phyloP scores from a whole-genome alignment of 1,284 basidiomycete genomes.

The Rhodotorula sp. region DNA sequence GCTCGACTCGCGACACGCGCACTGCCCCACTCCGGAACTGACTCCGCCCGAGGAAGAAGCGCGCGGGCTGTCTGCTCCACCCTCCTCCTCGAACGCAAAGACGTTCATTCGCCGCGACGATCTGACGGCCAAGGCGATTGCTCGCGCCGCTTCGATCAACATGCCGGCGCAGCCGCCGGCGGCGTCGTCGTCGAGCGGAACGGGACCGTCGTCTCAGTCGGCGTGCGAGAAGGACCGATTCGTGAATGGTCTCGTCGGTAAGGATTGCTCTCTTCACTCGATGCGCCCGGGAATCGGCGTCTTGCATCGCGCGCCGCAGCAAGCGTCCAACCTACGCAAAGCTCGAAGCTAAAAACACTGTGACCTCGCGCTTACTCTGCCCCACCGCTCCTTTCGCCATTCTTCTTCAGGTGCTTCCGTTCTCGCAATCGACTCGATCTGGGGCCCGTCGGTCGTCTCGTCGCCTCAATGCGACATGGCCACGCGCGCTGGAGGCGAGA shows the following conservation, averaged over 20 bases:
- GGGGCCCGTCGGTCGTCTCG: slow-evolving; percentile 17
- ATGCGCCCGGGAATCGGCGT: too few relatives aligned
- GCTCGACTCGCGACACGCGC: background rate
- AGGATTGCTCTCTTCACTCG: slow-evolving; percentile 1
- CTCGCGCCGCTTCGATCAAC: background rate
- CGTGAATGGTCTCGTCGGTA: slow-evolving; percentile 43
- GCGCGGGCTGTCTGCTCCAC: background rate
- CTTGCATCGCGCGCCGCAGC: background rate
- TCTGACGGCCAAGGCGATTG: slow-evolving; percentile 15
- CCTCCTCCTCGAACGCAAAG: background rate
- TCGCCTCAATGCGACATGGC: background rate
- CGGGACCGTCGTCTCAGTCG: background rate
- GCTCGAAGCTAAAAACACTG: background rate
- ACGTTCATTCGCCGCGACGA: slow-evolving; percentile 20
- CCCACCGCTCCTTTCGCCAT: background rate
- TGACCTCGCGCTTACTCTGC: background rate
- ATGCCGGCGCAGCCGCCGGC: background rate
- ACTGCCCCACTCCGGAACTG: slow-evolving; percentile 17
- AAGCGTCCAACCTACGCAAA: background rate
- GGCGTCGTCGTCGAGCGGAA: background rate
- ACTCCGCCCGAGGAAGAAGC: slow-evolving; percentile 13
- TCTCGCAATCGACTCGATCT: slow-evolving; percentile 43
- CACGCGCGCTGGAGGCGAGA: background rate
- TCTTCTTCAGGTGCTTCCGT: slow-evolving; percentile 31
- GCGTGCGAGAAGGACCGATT: slow-evolving; percentile 34